phyloP scores from a whole-genome alignment of 2,329 filamentous ascomycete species.

The Pseudogymnoascus sp. region DNA sequence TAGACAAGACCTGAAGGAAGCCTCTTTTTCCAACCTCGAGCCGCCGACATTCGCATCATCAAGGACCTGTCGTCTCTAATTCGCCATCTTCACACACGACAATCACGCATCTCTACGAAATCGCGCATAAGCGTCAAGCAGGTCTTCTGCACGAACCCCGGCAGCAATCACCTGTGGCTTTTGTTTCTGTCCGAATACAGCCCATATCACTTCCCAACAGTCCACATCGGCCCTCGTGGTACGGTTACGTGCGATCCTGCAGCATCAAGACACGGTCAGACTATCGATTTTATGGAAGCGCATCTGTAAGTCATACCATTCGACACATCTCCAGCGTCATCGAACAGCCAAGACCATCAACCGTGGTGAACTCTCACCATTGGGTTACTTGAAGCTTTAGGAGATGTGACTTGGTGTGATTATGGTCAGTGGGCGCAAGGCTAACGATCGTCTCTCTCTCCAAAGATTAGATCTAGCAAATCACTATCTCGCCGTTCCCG shows the following conservation, averaged over 20 bases:
- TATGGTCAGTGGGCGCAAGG: neutral
- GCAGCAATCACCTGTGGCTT: constrained; percentile 3
- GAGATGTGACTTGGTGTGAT: neutral
- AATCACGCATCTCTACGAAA: constrained; percentile 1
- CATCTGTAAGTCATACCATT: constrained; percentile 5
- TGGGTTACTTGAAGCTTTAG: neutral
- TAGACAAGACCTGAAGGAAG: neutral
- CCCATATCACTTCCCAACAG: neutral
- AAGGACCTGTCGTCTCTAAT: neutral
- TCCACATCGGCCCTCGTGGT: neutral
- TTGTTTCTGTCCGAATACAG: neutral
- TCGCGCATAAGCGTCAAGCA: constrained; percentile 3
- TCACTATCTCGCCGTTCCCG: neutral
- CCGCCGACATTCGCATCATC: neutral
- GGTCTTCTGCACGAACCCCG: neutral
- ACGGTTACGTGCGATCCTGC: neutral
- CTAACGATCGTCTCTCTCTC: neutral
- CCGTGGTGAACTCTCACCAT: neutral
- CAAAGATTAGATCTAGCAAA: constrained; percentile 4
- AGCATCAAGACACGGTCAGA: neutral
- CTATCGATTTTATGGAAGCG: constrained; percentile 1
- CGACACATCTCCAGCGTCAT: neutral
- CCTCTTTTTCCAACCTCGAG: neutral
- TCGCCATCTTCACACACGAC: neutral
- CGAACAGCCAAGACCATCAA: neutral